Conservation (phyloP, 129 eudicot species). For the Flaveria bidentis region DNA sequence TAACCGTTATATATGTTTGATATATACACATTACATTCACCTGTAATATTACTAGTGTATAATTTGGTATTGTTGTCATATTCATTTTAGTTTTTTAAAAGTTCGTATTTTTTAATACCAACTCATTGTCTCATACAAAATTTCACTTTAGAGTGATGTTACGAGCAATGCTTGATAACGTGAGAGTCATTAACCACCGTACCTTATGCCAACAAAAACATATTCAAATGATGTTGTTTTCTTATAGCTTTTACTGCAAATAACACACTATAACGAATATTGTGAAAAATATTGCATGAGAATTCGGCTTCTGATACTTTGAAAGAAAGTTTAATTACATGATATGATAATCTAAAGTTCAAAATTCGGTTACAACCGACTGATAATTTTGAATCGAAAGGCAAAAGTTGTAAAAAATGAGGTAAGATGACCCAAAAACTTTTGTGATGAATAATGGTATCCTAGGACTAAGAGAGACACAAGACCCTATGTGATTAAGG, state of each 20-base stretch:
- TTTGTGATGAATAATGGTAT: slow-evolving; percentile 46
- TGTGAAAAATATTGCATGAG: too few relatives aligned
- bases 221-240: too few relatives aligned
- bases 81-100: not conserved
- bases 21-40: not conserved
- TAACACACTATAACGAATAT: too few relatives aligned
- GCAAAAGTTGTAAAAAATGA: slow-evolving; percentile 24
- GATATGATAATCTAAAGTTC: not conserved
- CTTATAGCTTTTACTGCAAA: too few relatives aligned
- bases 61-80: not conserved
- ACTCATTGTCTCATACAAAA: too few relatives aligned
- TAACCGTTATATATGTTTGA: not conserved
- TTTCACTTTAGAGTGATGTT: too few relatives aligned
- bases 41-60: not conserved
- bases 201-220: too few relatives aligned
- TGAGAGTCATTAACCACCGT: too few relatives aligned
- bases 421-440: slow-evolving; percentile 42
- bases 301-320: not conserved
- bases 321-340: not conserved
- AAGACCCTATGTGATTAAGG: slow-evolving; percentile 39
- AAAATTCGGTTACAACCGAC: slow-evolving; percentile 27
- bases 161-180: too few relatives aligned
- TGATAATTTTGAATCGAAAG: slow-evolving; percentile 33
- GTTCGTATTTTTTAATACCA: too few relatives aligned
- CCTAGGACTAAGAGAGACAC: slow-evolving; percentile 38